These are phyloP conservation scores for Leptographium wingfieldii DNA, from an alignment of 2,329 filamentous ascomycete species.

Conservation along the genomic window DNA sequence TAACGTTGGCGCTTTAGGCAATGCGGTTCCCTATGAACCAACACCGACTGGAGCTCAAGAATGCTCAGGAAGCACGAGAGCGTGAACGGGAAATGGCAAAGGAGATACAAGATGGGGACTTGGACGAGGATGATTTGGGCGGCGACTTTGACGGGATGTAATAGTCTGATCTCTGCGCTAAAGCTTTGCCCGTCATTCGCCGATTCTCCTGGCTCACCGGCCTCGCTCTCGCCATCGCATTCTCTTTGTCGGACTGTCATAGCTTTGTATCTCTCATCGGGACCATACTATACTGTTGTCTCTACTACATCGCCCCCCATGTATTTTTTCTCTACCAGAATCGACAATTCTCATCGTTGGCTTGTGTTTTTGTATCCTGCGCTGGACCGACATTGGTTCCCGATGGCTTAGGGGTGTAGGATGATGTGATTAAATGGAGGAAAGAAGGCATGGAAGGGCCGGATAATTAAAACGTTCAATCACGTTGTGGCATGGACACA, in stretches of 20 bases:
- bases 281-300: background rate
- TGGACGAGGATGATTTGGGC: conserved; percentile 91
- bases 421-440: background rate
- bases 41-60: conserved; percentile 92
- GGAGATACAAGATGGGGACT: conserved; percentile 95
- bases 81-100: conserved; percentile 94
- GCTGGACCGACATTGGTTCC: background rate
- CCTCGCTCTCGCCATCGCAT: background rate
- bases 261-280: background rate
- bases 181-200: background rate
- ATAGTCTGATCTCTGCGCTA: conserved; percentile 14
- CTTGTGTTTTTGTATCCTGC: background rate
- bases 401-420: background rate
- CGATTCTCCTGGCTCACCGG: background rate
- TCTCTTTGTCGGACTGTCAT: background rate
- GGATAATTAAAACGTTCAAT: background rate
- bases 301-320: background rate
- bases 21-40: conserved; percentile 99
- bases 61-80: conserved; percentile 94
- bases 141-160: conserved; percentile 96
- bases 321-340: background rate
- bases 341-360: background rate
- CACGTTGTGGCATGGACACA: background rate
- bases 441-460: background rate
- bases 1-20: conserved; percentile 39